Percentiles rank a stretch among this genome's conserved stretches.
Conservation (phyloP, 176 grass and related monocot genomes). For the Cocos nucifera region DNA sequence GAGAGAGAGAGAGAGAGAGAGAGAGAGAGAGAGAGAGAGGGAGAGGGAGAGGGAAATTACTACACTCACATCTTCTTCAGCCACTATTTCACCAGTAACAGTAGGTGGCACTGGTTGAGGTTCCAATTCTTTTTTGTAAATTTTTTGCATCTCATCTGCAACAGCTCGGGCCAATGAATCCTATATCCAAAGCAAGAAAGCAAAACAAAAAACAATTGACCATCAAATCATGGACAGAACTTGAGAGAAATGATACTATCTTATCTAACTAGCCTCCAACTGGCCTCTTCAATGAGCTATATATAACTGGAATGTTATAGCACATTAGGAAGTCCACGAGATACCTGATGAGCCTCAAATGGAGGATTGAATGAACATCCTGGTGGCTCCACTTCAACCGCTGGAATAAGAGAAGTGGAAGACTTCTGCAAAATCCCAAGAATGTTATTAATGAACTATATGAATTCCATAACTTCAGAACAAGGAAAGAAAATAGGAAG, state of each 20-base stretch:
- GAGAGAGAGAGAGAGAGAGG: no score
- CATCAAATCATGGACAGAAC: not conserved
- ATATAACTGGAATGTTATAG: no score
- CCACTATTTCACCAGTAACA: conserved; percentile 64
- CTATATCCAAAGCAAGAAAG: conserved; percentile 29
- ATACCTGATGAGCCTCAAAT: conserved; percentile 79
- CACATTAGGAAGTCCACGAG: conserved; percentile 2
- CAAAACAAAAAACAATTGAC: not conserved
- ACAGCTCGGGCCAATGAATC: conserved; percentile 86
- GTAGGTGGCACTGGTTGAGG: conserved; percentile 74
- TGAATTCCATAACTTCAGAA: not conserved
- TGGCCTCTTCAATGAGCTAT: not conserved
- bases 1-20: no score
- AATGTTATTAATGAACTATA: conserved; percentile 2
- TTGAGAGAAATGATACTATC: not conserved
- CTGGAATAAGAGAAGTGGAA: conserved; percentile 43
- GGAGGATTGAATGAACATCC: conserved; percentile 95
- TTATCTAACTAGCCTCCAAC: not conserved
- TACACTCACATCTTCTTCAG: conserved; percentile 84
- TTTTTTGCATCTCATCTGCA: conserved; percentile 73
- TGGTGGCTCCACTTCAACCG: conserved; percentile 72
- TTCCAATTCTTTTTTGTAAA: conserved; percentile 62
- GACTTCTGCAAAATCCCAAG: conserved; percentile 34
- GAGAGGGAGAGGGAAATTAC: no score
- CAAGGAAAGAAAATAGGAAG: no score